These are phyloP conservation scores for Psilocybe sp. DNA, from an alignment of 768 basidiomycete genomes.

Conservation along the genomic window DNA sequence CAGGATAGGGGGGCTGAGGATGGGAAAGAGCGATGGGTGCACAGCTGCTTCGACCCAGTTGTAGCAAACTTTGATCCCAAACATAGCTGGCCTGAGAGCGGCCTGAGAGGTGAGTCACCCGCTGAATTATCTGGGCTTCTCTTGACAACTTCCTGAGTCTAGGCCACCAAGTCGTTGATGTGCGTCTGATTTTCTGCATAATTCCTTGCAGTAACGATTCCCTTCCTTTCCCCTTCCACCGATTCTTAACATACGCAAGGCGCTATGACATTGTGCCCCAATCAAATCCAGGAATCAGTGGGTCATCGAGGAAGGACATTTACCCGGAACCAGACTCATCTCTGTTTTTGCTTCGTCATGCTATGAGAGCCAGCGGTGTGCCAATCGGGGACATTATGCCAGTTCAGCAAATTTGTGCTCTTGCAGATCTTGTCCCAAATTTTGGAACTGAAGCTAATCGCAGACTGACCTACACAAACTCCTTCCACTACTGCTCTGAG, in stretches of 20 bases:
- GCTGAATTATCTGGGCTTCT: no score
- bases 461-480: slow-evolving; percentile 20
- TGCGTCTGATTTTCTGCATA: slow-evolving; percentile 10
- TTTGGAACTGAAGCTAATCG: slow-evolving; percentile 23
- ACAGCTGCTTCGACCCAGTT: slow-evolving; percentile 18
- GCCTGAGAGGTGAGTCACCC: slow-evolving; percentile 15
- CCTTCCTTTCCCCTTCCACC: not conserved
- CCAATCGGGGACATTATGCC: slow-evolving; percentile 26
- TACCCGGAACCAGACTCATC: slow-evolving; percentile 19
- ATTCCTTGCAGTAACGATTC: not conserved
- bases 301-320: slow-evolving; percentile 7
- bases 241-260: slow-evolving; percentile 24
- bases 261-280: slow-evolving; percentile 21
- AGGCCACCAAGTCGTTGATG: slow-evolving; percentile 13
- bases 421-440: slow-evolving; percentile 23
- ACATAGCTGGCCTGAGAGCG: slow-evolving; percentile 17
- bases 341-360: slow-evolving; percentile 20
- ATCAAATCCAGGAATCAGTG: not conserved
- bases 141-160: not conserved
- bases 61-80: slow-evolving; percentile 13
- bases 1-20: slow-evolving; percentile 6
- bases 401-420: slow-evolving; percentile 15
- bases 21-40: no score
- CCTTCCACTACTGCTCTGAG: slow-evolving; percentile 15
- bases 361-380: slow-evolving; percentile 9